Base-by-base conservation (phyloP, 176 grass and related monocot species). In the Zea mays region DNA sequence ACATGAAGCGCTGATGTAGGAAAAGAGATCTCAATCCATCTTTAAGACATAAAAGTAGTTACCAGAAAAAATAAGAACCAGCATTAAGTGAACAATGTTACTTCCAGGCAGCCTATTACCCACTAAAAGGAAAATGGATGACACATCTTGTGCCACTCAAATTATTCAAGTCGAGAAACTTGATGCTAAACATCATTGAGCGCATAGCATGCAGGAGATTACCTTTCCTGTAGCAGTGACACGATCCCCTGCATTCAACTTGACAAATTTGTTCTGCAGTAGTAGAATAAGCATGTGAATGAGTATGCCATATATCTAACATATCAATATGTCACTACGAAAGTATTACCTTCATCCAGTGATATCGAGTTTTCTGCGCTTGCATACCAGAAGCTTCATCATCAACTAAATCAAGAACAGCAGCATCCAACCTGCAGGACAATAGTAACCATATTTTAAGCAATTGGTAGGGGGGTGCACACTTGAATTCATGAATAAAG, bases 191-290 rank as follows among this genome's bases (percentile, higher is more conserved):
- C 35, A 66, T 16, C 51, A 68, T 44, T 81, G 21, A 65, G 59
- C 5, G 17, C 7, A 66, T 9, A 51, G 34, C 15, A 71, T 77
- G 2, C 7, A 50, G 15, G 74, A 71, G 67, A 84, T 86, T 74
- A 98, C 91, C 89, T 95, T 98, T 52, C 96, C 96, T 64, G 96
- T 65, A 74, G 89, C 92, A 58, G 92, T 98, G 61, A 92, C 92
- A 81, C 91, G 87, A 59, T 98, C 91, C 21, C 89, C 89, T 72
- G 39, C 94, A 83, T 98, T 98, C 83, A 95, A 83, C 68, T 95
- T 98, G 47, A 98, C 75, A 79, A 86, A 94, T 50, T 94, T 98
- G 81, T 95, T 94, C 96, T 94, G 83, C 76, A 82, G 33, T 63
- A 67, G 66, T 37, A 75, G 75, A 83, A 41, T 39, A 86, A 77